phyloP scores from a whole-genome alignment of 306 rosid genomes.

The Cyclanthera cordifolia region DNA sequence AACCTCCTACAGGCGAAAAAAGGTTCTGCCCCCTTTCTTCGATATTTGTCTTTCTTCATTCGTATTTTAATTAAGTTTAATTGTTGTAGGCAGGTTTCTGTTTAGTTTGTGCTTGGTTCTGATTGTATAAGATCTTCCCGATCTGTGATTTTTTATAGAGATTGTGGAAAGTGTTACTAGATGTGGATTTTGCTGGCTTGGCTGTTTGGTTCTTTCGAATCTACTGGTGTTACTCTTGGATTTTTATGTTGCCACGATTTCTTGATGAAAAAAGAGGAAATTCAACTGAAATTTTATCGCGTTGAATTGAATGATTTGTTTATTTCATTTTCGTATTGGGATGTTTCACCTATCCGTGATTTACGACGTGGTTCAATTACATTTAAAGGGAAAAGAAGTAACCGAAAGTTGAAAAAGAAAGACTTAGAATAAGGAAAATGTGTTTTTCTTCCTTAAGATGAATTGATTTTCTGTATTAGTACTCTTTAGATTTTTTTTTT shows the following conservation, averaged over 20 bases:
- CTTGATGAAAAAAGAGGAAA: neutral
- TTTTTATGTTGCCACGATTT: neutral
- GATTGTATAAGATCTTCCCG: neutral
- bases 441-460: neutral
- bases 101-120: neutral
- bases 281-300: neutral
- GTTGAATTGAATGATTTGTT: neutral
- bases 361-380: neutral
- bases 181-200: neutral
- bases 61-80: neutral
- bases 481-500: too few relatives aligned
- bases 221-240: neutral
- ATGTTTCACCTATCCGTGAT: neutral
- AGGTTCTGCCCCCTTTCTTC: slow-evolving; percentile 27
- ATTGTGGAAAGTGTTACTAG: too few relatives aligned
- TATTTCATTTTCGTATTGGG: neutral
- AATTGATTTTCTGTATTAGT: neutral
- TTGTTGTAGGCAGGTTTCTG: neutral
- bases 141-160: slow-evolving; percentile 9
- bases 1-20: slow-evolving; percentile 73
- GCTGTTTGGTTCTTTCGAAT: neutral
- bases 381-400: too few relatives aligned
- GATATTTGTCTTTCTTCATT: neutral
- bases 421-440: neutral
- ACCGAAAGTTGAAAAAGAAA: too few relatives aligned